A percentile compares a stretch with the other conserved stretches of the same genome.
Conservation (phyloP, 2,329 filamentous ascomycete species). For the Aspergillus neotritici region DNA sequence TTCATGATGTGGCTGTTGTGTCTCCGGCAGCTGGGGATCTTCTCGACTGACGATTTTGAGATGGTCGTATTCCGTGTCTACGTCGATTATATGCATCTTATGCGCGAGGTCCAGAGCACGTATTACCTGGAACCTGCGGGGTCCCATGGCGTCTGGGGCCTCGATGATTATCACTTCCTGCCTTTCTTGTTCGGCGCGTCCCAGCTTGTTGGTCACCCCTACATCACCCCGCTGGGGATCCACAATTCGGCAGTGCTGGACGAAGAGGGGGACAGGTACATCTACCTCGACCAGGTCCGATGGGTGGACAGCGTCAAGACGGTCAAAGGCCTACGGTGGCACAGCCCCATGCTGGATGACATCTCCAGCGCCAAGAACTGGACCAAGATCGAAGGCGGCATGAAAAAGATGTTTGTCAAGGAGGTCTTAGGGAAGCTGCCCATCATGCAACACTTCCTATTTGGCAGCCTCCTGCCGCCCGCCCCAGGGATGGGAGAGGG, state of each 20-base stretch:
- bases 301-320: conserved; percentile 98
- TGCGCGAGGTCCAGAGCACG: conserved; percentile 80
- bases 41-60: conserved; percentile 63
- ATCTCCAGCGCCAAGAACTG: conserved; percentile 86
- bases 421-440: conserved; percentile 91
- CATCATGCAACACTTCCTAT: conserved; percentile 98
- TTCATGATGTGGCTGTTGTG: conserved; percentile 96
- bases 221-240: conserved; percentile 71
- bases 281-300: conserved; percentile 86
- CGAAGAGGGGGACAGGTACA: conserved; percentile 73
- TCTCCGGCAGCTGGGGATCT: conserved; percentile 68
- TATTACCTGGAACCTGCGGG: conserved; percentile 97
- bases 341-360: conserved; percentile 96
- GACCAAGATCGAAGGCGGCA: conserved; percentile 87
- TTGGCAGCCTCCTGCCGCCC: conserved; percentile 78
- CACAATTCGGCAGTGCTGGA: conserved; percentile 85
- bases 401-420: conserved; percentile 93
- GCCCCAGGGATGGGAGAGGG: conserved; percentile 65
- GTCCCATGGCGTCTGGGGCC: conserved; percentile 94
- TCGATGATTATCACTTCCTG: conserved; percentile 96
- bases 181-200: conserved; percentile 93
- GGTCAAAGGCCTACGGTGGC: conserved; percentile 89
- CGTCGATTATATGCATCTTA: conserved; percentile 72
- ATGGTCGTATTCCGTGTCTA: conserved; percentile 73
- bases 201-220: conserved; percentile 79